These are phyloP conservation scores for Trichoderma citrinoviride DNA, from an alignment of 2,329 filamentous ascomycete genomes.

Conservation along the genomic window DNA sequence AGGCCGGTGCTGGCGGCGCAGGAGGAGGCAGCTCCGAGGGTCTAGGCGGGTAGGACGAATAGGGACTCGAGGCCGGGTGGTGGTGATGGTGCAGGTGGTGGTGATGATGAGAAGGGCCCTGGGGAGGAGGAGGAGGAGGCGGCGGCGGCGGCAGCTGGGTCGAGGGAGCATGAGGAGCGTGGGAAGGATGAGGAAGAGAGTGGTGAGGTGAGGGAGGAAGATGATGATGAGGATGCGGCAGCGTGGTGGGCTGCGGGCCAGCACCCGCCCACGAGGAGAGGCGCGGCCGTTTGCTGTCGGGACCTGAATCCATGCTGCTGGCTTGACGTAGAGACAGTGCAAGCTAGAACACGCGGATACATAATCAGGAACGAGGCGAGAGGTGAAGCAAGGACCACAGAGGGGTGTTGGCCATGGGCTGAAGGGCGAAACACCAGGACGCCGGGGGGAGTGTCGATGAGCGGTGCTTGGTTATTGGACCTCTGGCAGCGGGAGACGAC, in stretches of 20 bases:
- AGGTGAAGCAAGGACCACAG: conserved; percentile 40
- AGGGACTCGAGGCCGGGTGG: conserved; percentile 38
- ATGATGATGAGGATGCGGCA: conserved; percentile 43
- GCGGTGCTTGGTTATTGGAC: conserved; percentile 19
- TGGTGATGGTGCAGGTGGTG: conserved; percentile 34
- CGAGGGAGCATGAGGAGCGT: conserved; percentile 21
- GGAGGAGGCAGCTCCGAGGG: conserved; percentile 33
- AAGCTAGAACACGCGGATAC: conserved; percentile 33
- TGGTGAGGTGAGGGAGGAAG: conserved; percentile 28
- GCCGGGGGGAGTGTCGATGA: conserved; percentile 23
- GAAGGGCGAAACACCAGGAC: conserved; percentile 26
- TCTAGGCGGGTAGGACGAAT: conserved; percentile 42
- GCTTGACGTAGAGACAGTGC: conserved; percentile 38
- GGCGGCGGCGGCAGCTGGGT: conserved; percentile 28
- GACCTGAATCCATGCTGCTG: conserved; percentile 61
- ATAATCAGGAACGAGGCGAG: conserved; percentile 39
- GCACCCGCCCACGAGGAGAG: conserved; percentile 50
- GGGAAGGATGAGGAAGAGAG: conserved; percentile 30
- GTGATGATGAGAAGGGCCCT: conserved; percentile 26
- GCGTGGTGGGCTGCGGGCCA: conserved; percentile 47
- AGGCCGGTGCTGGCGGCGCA: conserved; percentile 32
- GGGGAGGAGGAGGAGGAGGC: conserved; percentile 32
- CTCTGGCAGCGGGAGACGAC: conserved; percentile 17
- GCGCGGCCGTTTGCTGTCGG: conserved; percentile 60
- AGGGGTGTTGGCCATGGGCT: conserved; percentile 36